Evolutionary conservation across 2,329 filamentous ascomycete genomes (phyloP).

Genomic region (Erysiphe pulchra): DNA sequence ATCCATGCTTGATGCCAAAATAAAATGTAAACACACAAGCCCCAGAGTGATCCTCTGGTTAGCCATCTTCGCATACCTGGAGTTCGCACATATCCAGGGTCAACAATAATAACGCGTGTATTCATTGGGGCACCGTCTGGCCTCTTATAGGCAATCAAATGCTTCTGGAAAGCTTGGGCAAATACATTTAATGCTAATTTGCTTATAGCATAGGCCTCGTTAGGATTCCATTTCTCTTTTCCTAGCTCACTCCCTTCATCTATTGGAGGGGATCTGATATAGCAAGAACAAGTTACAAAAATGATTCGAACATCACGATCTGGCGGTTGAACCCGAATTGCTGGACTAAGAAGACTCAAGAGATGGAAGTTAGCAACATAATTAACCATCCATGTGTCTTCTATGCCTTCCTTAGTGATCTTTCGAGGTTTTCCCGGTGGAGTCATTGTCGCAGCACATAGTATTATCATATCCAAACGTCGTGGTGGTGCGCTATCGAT

Average conservation of each 20-base stretch:
- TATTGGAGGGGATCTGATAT: conserved; percentile 51
- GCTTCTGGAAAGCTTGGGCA: conserved; percentile 74
- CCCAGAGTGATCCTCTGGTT: conserved; percentile 59
- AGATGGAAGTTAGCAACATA: conserved; percentile 92
- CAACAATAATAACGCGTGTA: conserved; percentile 59
- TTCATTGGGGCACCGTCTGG: conserved; percentile 67
- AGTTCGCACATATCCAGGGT: conserved; percentile 65
- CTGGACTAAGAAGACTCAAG: conserved; percentile 71
- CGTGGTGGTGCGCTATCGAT: conserved; percentile 83
- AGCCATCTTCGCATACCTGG: conserved; percentile 75
- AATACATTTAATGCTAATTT: conserved; percentile 73
- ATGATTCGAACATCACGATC: conserved; percentile 83
- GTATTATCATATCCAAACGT: conserved; percentile 68
- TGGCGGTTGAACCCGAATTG: conserved; percentile 69
- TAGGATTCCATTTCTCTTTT: conserved; percentile 26
- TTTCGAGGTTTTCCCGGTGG: conserved; percentile 33
- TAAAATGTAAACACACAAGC: conserved; percentile 49
- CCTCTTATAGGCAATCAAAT: conserved; percentile 59
- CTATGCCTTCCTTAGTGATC: conserved; percentile 53
- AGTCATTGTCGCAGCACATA: conserved; percentile 60
- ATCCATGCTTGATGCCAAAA: conserved; percentile 70
- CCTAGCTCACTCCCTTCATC: conserved; percentile 21
- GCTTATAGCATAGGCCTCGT: conserved; percentile 34
- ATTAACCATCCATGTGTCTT: conserved; percentile 83
- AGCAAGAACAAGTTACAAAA: conserved; percentile 66